phyloP scores from a whole-genome alignment of 1,284 basidiomycete genomes.

The Ceratobasidium sp. region DNA sequence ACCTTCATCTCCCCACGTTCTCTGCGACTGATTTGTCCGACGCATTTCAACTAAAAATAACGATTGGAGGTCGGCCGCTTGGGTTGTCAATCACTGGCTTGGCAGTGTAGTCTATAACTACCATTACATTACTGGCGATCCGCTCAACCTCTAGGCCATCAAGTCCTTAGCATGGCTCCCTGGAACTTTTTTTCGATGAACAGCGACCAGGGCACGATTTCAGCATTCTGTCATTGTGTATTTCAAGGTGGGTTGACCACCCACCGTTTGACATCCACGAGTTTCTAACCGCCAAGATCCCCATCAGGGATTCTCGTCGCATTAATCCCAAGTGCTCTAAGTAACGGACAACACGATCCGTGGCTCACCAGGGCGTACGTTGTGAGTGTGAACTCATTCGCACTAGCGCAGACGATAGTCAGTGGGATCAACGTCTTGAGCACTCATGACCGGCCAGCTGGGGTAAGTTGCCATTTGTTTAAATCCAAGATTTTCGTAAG shows the following conservation, averaged over 20 bases:
- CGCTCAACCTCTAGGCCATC: neutral
- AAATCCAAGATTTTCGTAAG: too few species aligned
- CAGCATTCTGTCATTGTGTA: slow-evolving; percentile 1
- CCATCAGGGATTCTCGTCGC: neutral
- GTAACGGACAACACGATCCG: neutral
- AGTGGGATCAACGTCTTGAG: neutral
- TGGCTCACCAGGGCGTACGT: slow-evolving; percentile 3
- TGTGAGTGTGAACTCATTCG: neutral
- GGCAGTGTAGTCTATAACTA: neutral
- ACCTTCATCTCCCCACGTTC: too few species aligned
- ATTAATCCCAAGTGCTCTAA: neutral
- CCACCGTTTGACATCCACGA: neutral
- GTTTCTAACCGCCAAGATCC: neutral
- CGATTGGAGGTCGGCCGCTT: too few species aligned
- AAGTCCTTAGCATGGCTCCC: neutral
- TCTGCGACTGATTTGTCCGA: too few species aligned
- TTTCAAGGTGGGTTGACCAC: neutral
- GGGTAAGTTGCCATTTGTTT: neutral
- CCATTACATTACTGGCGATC: neutral
- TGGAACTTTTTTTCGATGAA: slow-evolving; percentile 18
- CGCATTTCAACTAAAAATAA: too few species aligned
- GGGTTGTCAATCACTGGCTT: neutral
- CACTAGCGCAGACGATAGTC: slow-evolving; percentile 4
- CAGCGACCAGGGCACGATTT: neutral
- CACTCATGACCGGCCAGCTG: too few species aligned